Conservation (phyloP, 2,329 filamentous ascomycete genomes). For the Pseudonectria buxi region DNA sequence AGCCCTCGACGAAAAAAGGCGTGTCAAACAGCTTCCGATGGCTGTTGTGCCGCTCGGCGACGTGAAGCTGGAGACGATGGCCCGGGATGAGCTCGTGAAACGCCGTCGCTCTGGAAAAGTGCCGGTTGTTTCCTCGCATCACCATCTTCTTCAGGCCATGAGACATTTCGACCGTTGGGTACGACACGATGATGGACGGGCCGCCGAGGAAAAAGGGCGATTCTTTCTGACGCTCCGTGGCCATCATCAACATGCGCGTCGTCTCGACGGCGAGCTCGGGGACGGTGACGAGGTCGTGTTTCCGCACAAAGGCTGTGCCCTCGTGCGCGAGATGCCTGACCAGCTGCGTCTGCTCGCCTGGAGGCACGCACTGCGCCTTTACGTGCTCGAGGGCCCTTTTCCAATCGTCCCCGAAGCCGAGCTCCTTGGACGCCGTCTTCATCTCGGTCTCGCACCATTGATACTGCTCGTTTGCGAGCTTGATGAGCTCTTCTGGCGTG, state of each 20-base stretch:
- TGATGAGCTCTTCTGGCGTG: constrained; percentile 48
- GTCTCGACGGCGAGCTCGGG: constrained; percentile 46
- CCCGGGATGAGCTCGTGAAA: constrained; percentile 58
- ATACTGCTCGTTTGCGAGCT: constrained; percentile 44
- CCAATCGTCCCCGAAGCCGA: constrained; percentile 45
- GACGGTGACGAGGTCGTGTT: constrained; percentile 49
- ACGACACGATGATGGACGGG: constrained; percentile 46
- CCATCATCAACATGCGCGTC: constrained; percentile 52
- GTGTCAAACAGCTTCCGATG: constrained; percentile 49
- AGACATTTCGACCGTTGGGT: constrained; percentile 45
- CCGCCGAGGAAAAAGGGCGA: constrained; percentile 56
- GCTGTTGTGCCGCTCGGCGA: constrained; percentile 38
- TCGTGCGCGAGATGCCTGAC: constrained; percentile 45
- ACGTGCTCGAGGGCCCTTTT: constrained; percentile 48
- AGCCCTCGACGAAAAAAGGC: constrained; percentile 54
- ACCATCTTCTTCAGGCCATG: constrained; percentile 52
- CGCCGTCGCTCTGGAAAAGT: constrained; percentile 51
- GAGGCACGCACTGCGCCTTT: constrained; percentile 47
- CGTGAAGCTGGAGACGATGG: constrained; percentile 47
- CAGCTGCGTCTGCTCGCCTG: constrained; percentile 46
- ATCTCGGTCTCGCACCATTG: constrained; percentile 51
- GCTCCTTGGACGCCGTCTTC: constrained; percentile 39
- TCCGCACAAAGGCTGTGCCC: constrained; percentile 45
- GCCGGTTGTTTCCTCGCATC: constrained; percentile 52
- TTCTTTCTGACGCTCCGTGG: constrained; percentile 43